Base-by-base conservation (phyloP, 805 yeast species). In the Candida morakotiae region DNA sequence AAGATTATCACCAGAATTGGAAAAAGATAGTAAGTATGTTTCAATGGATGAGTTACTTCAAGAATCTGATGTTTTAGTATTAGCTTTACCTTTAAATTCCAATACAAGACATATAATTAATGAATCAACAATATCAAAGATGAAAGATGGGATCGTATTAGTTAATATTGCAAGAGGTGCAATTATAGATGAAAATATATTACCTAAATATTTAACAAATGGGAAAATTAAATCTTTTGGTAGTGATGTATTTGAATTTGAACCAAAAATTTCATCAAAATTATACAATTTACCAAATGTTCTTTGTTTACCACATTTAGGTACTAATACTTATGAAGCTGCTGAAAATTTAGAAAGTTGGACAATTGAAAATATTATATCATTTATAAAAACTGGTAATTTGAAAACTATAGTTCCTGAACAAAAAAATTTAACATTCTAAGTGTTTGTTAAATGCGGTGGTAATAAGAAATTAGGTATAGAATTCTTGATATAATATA, bases 401-500 rank as follows among this genome's bases (percentile, higher is more conserved):
- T 86, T 89, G 10, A 56, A 72, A 40, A 67, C 85, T 0, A 60
- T 85, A 27, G 95, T 91, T n/a, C 94, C 96, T 2, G 98, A 93
- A 55, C 75, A 79, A 54, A 50, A 58, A 34, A 48, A 53, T 62
- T 29, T 40, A 37, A 18, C 23, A 7, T 21, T n/a, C n/a, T n/a
- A n/a, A n/a, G n/a, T 7, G 23, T 40, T 40, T 14, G 43, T 30
- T 48, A 93, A 69, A 56, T 93, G 98, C 5, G 98, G 98, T 22
- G 98, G 98, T 24, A 93, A 73, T 38, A 93, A 65, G 62, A 93
- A 83, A 69, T 91, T 91, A 24, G 99, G 96, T 49, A 93, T 88
- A 35, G 93, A 79, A 68, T 87, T 89, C 62, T 89, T 91, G 65
- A 93, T 84, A 65, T 83, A 78, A 62, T 89, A 93, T 6, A 84